Base-by-base conservation (phyloP, 2,329 filamentous ascomycete species). In the Gnomoniopsis sp. region DNA sequence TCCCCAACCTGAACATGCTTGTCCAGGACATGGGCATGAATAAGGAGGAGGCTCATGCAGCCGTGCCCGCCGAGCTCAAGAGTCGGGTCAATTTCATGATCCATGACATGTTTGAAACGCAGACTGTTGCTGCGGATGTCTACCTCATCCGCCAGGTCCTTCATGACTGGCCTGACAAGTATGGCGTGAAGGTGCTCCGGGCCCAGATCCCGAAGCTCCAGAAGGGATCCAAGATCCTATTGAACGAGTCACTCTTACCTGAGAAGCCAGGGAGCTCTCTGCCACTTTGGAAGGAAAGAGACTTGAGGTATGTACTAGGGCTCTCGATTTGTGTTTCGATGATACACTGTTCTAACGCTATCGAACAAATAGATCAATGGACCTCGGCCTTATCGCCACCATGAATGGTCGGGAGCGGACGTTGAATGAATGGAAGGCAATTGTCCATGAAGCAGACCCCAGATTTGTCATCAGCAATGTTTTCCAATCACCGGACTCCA, bases 141-240 rank as follows among this genome's bases (percentile, higher is more conserved):
- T 62, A 55, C 10, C 21, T 49, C n/a, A 21, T 77, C 55, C 74
- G 75, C n/a, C 67, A 69, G 63, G 75, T 79, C 44, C 64, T 80
- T 10, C 76, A 79, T 59, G 74, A 79, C 65, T 79, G 76, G 75
- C 67, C 74, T 0, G 74, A 78, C 44, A 68, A 69, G 34, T 67
- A 73, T 44, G 63, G 64, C 1, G 49, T 65, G 23, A 63, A 62
- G 33, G 72, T 74, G 12, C 62, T 69, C 17, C 68, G 65, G 52
- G 67, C 68, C n/a, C 30, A 36, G 12, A 38, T 19, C 11, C n/a
- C 43, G 8, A 10, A 19, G 8, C 43, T 44, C 14, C 4, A 21
- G 43, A 10, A 17, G 15, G 43, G 43, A 19, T 17, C 43, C 14
- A 44, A 19, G 43, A 19, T 44, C 19, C 17, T 44, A 6, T 11